Base-by-base conservation (phyloP, 2,329 filamentous ascomycete genomes). In the Chaetomiaceae sp. region DNA sequence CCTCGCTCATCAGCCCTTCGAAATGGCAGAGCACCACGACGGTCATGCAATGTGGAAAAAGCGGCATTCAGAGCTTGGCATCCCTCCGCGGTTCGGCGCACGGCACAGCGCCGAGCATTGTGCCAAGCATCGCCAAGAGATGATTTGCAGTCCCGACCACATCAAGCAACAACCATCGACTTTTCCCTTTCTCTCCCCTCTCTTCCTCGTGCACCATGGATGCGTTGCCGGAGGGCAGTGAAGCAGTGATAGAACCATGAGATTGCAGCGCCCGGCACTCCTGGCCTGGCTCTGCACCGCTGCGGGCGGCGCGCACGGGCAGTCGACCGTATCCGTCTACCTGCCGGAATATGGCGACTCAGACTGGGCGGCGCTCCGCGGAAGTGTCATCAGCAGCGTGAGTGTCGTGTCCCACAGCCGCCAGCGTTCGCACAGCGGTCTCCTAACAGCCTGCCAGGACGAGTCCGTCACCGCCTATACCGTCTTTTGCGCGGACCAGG, bases 301-400 rank as follows among this genome's bases (percentile, higher is more conserved):
- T 16, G 53, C 52, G 6, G 48, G 43, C 42, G 36, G 37, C 36
- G 51, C 47, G 18, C 25, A 13, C 13, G 46, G 34, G 11, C 54
- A 58, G 45, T 73, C 71, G 3, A 71, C 71, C 16, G 72, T 74
- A 14, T 72, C 74, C 25, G 69, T 77, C 47, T 78, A 68, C 53
- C 63, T 78, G 3, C 75, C 75, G 0, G 69, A 71, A 33, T 77
- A 76, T 47, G 56, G 64, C 34, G 53, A 67, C 29, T 63, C 68
- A n/a, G 67, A 71, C 30, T 78, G 75, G 75, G 69, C 69, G 10
- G 57, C 69, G 4, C 64, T 77, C 43, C 72, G 73, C 42, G 75
- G 75, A 13, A 77, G 74, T 61, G 64, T 77, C 45, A 58, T 78
- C 16, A 67, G 68, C 30, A 73, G 66, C 55, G 75, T 77, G 68